A percentile compares a stretch with the other conserved stretches of the same genome.
Evolutionary conservation across 1,284 basidiomycete genomes (phyloP).

Genomic region (Ustilago trichophora): DNA sequence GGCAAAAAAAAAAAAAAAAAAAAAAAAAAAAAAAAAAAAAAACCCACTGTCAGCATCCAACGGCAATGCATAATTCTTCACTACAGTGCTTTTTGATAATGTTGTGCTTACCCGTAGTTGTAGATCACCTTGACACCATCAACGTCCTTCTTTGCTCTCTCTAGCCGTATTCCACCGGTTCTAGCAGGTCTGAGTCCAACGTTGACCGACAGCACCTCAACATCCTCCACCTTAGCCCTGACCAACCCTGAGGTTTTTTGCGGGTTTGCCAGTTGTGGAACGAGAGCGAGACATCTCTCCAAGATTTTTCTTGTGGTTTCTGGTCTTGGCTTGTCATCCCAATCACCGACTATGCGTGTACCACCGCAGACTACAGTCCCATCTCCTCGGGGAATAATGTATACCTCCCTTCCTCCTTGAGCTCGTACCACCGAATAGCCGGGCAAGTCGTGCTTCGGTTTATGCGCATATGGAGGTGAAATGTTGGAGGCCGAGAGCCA

Average conservation of each 20-base stretch:
- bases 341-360: constrained; percentile 49
- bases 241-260: background rate
- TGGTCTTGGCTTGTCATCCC: constrained; percentile 18
- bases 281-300: constrained; percentile 28
- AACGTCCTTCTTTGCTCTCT: constrained; percentile 19
- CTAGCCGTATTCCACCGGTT: constrained; percentile 44
- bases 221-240: constrained; percentile 23
- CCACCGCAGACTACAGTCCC: constrained; percentile 57
- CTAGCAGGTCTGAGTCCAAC: constrained; percentile 56
- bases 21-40: no score
- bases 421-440: constrained; percentile 32
- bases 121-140: constrained; percentile 28
- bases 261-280: constrained; percentile 33
- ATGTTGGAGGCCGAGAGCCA: constrained; percentile 34
- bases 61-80: no score
- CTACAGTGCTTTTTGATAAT: no score
- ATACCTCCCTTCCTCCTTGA: constrained; percentile 49
- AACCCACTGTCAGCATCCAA: no score
- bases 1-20: no score
- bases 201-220: constrained; percentile 45
- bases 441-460: constrained; percentile 11
- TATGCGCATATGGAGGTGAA: background rate
- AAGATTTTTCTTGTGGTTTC: constrained; percentile 53
- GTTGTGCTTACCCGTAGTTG: constrained; percentile 30
- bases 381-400: constrained; percentile 56